These are phyloP conservation scores for Fusarium austroafricanum DNA, from an alignment of 2,329 filamentous ascomycete species.

Conservation along the genomic window DNA sequence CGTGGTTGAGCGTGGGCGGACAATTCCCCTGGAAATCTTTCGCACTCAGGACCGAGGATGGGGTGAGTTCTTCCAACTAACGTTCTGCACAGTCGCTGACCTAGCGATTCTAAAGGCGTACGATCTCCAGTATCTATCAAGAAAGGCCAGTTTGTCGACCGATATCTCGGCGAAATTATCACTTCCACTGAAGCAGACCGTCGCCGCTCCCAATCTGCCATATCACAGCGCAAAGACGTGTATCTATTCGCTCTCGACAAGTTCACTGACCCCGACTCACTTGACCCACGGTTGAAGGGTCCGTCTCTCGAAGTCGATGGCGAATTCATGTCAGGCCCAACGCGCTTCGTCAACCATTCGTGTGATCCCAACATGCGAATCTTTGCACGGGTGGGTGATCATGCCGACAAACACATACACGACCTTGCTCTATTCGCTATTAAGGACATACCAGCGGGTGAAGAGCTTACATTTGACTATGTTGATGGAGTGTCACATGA, in stretches of 20 bases:
- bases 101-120: conserved; percentile 61
- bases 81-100: neutral
- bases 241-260: conserved; percentile 88
- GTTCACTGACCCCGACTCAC: conserved; percentile 70
- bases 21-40: conserved; percentile 80
- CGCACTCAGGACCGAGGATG: conserved; percentile 78
- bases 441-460: conserved; percentile 70
- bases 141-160: conserved; percentile 82
- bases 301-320: conserved; percentile 74
- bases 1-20: conserved; percentile 79
- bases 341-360: conserved; percentile 85
- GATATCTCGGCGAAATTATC: conserved; percentile 80
- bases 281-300: conserved; percentile 66
- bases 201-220: conserved; percentile 67
- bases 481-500: conserved; percentile 71
- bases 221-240: conserved; percentile 74
- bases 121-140: conserved; percentile 72
- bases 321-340: conserved; percentile 81
- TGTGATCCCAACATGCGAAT: conserved; percentile 84
- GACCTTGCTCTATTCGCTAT: conserved; percentile 82
- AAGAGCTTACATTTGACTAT: conserved; percentile 86
- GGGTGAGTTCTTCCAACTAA: conserved; percentile 62
- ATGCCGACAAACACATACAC: conserved; percentile 78
- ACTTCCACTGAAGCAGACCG: conserved; percentile 71
- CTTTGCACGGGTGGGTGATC: conserved; percentile 82